Percentiles rank a stretch among this genome's conserved stretches.
Conservation (phyloP, 2,329 filamentous ascomycete genomes). For the Aureobasidium sp. region DNA sequence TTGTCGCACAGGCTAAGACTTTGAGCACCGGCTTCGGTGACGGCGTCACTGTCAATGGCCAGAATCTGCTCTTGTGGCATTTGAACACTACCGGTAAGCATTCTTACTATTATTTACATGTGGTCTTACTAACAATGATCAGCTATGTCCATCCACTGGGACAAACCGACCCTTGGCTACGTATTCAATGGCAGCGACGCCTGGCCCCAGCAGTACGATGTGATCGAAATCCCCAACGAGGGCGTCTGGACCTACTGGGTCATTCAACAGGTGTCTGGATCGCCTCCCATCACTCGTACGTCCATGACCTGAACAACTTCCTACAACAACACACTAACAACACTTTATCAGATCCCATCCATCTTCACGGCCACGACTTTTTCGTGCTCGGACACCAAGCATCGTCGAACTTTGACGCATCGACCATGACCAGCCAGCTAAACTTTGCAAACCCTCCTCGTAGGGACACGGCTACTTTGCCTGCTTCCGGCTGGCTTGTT, state of each 20-base stretch:
- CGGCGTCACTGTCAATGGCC: conserved; percentile 30
- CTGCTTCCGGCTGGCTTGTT: conserved; percentile 40
- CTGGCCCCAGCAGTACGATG: conserved; percentile 34
- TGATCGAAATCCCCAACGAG: conserved; percentile 35
- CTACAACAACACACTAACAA: background rate
- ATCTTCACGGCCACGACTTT: conserved; percentile 31
- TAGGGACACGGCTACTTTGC: conserved; percentile 44
- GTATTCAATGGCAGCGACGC: conserved; percentile 34
- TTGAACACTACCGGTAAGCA: conserved; percentile 25
- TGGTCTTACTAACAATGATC: background rate
- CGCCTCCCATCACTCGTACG: conserved; percentile 9
- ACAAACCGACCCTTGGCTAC: conserved; percentile 39
- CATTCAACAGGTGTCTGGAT: conserved; percentile 33
- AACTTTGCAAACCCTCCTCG: conserved; percentile 39
- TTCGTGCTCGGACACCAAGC: conserved; percentile 28
- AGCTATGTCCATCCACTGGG: conserved; percentile 38
- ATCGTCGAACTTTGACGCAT: conserved; percentile 27
- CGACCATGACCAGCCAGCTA: conserved; percentile 21
- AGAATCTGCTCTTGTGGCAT: conserved; percentile 34
- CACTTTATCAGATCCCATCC: conserved; percentile 20
- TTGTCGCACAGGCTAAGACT: conserved; percentile 27
- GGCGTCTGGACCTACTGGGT: conserved; percentile 43
- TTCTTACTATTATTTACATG: too few species aligned
- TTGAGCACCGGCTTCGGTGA: conserved; percentile 20
- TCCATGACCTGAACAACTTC: background rate